Base-by-base conservation (phyloP, 441 rosid genomes). In the Metrosideros polymorpha region DNA sequence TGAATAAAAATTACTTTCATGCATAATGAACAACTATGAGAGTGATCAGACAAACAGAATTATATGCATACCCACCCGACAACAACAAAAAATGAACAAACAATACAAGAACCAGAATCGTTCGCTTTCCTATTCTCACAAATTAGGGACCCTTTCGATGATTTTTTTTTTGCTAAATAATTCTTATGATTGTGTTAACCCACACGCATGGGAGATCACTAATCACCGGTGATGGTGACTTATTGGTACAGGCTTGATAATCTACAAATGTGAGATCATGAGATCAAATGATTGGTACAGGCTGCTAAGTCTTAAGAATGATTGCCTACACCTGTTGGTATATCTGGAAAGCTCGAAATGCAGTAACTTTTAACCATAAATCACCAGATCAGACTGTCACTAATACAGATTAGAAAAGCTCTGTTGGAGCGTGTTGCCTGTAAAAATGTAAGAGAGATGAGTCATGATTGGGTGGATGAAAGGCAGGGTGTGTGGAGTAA, bases 381-480 rank as follows among this genome's bases (percentile, higher is more conserved):
- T 54, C 57, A 24, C n/a, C 0, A 4, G 13, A 24, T 54, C 22
- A 54, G 9, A 54, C 13, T 24, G 12, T 24, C 57, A 54, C 57
- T 54, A 22, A 10, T 4, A 24, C 13, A 24, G 57, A 12, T 54
- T 9, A 22, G 9, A 22, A 53, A 53, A 53, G 27, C 27, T 22
- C 12, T 53, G 19, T 53, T 19, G 57, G 2, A 54, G 13, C 24
- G 57, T 24, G 57, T 24, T 53, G 0, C 13, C 5, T 4, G 57
- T 54, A 54, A 54, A 54, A 54, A 54, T 54, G 57, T 24, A 54
- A n/a, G n/a, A n/a, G n/a, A 54, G 57, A 12, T 9, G 2, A 0
- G n/a, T 54, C 57, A 54, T 24, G 57, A 54, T 4, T 0, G 0
- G 12, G n/a, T 9, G 1, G 6, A 24, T n/a, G n/a, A n/a, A n/a